Conservation (phyloP, 208 protist species). For the Giardia duodenalis region DNA sequence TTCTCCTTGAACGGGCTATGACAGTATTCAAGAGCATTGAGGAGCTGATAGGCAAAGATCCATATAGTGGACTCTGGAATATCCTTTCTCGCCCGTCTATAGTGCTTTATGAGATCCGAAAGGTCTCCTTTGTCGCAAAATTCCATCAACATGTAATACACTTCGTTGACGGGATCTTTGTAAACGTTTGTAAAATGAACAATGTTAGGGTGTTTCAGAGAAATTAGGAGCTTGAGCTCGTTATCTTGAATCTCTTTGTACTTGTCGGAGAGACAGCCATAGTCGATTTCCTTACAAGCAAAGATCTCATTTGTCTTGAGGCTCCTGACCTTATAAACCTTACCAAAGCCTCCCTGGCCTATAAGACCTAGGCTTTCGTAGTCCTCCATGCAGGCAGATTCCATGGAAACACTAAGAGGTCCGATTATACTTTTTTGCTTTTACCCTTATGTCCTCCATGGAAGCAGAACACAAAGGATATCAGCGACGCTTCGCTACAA, state of each 20-base stretch:
- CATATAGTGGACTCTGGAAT: conserved; percentile 31
- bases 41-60: conserved; percentile 34
- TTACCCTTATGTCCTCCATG: too few relatives aligned
- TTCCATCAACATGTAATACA: conserved; percentile 45
- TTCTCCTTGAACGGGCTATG: conserved; percentile 30
- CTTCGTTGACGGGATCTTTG: conserved; percentile 27
- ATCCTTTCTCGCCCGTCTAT: neutral
- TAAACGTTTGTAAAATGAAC: conserved; percentile 30
- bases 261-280: conserved; percentile 61
- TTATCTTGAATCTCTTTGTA: conserved; percentile 62
- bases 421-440: too few relatives aligned
- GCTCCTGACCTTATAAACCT: conserved; percentile 3
- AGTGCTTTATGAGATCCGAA: conserved; percentile 27
- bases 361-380: neutral
- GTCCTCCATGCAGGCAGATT: neutral
- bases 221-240: conserved; percentile 52
- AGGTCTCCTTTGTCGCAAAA: conserved; percentile 45
- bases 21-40: conserved; percentile 36
- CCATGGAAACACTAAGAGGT: neutral
- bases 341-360: conserved; percentile 20
- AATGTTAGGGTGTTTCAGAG: conserved; percentile 18
- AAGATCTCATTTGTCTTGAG: conserved; percentile 27
- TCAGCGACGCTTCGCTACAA: too few relatives aligned
- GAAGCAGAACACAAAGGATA: too few relatives aligned
- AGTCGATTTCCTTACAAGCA: conserved; percentile 47